Conservation (phyloP, 257 asterid genomes). For the Rauvolfia tetraphylla region DNA sequence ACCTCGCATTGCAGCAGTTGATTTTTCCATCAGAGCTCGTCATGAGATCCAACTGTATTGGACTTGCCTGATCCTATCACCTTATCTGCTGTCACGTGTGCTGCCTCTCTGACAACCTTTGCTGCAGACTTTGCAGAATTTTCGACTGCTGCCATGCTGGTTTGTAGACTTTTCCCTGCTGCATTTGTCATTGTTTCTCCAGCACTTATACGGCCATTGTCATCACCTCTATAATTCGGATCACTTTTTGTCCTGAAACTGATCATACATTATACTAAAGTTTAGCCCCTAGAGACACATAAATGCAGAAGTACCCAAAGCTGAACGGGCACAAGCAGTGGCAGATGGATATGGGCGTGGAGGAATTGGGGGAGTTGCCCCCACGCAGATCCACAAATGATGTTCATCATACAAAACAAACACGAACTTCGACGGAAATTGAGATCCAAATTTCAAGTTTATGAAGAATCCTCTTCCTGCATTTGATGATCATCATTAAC, state of each 20-base stretch:
- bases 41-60: not conserved
- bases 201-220: constrained; percentile 1
- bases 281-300: not conserved
- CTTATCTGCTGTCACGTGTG: constrained; percentile 22
- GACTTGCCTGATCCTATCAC: constrained; percentile 2
- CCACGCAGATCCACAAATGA: no score
- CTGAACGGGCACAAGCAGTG: not conserved
- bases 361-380: not conserved
- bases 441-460: no score
- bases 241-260: constrained; percentile 27
- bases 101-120: constrained; percentile 18
- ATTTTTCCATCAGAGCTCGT: constrained; percentile 16
- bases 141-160: constrained; percentile 17
- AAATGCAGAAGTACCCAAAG: not conserved
- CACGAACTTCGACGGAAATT: not conserved
- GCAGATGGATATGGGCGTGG: not conserved
- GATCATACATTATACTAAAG: not conserved
- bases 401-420: no score
- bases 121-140: constrained; percentile 30
- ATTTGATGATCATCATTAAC: not conserved
- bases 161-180: constrained; percentile 27
- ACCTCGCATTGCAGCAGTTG: not conserved
- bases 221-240: not conserved
- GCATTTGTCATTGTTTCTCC: constrained; percentile 22
- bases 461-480: not conserved